Percentiles rank a stretch among this genome's conserved stretches.
Conservation (phyloP, 75 land plant genomes). For the Cryptomeria japonica region DNA sequence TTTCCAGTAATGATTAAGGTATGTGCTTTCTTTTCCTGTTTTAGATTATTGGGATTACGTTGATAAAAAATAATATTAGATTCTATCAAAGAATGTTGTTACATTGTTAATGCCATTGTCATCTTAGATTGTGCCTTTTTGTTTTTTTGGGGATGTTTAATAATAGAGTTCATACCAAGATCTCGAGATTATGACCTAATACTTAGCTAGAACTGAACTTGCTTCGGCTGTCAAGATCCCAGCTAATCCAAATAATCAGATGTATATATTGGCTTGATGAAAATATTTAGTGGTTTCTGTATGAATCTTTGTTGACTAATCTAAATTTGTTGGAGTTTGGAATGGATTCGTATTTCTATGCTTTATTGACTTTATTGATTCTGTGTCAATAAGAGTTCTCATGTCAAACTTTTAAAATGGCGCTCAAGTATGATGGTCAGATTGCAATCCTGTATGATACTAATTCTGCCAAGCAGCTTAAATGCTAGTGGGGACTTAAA, state of each 20-base stretch:
- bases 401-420: not conserved
- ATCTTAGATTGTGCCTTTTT: not conserved
- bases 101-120: not conserved
- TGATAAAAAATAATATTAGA: not conserved
- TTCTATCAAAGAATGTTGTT: not conserved
- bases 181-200: not conserved
- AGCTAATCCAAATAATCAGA: not conserved
- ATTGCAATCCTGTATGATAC: not conserved
- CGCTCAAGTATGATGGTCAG: not conserved
- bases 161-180: not conserved
- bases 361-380: not conserved
- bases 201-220: not conserved
- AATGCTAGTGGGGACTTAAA: not conserved
- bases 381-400: not conserved
- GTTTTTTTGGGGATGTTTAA: not conserved
- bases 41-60: not conserved
- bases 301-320: not conserved
- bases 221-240: not conserved
- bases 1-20: constrained; percentile 98
- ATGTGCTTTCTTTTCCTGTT: not conserved
- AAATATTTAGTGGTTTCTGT: not conserved
- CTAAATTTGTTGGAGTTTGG: not conserved
- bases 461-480: not conserved
- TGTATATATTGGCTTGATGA: not conserved
- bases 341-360: not conserved